Evolutionary conservation across 305 asterid species (phyloP).

Genomic region (Fraxinus sp.): DNA sequence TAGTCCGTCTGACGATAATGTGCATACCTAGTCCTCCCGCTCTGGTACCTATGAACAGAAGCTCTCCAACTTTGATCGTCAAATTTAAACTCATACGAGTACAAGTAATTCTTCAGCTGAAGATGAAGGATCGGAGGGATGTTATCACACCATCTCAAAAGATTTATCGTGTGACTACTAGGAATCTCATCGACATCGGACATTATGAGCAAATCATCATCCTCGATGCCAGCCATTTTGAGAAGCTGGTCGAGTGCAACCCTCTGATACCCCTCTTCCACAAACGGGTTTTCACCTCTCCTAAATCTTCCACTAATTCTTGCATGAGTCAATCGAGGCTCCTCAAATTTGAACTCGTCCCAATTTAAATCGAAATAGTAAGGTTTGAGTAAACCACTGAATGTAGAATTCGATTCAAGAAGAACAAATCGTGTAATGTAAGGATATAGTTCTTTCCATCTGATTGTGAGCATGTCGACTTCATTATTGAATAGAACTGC

Average conservation of each 20-base stretch:
- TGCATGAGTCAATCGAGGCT: slow-evolving; percentile 53
- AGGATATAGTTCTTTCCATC: slow-evolving; percentile 66
- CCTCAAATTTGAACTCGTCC: slow-evolving; percentile 47
- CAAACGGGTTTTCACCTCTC: slow-evolving; percentile 60
- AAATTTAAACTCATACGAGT: slow-evolving; percentile 52
- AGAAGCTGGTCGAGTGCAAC: slow-evolving; percentile 58
- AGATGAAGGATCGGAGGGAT: slow-evolving; percentile 57
- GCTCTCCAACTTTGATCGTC: slow-evolving; percentile 59
- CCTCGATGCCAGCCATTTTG: slow-evolving; percentile 50
- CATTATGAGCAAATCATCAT: slow-evolving; percentile 63
- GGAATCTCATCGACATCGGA: slow-evolving; percentile 66
- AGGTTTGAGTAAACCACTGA: slow-evolving; percentile 57
- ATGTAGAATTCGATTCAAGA: slow-evolving; percentile 61
- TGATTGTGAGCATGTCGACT: slow-evolving; percentile 54
- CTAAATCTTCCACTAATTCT: slow-evolving; percentile 48
- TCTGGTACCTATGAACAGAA: slow-evolving; percentile 49
- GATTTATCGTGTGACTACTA: slow-evolving; percentile 50
- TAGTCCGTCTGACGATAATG: slow-evolving; percentile 55
- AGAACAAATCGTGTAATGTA: slow-evolving; percentile 50
- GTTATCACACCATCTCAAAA: slow-evolving; percentile 62
- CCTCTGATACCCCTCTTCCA: slow-evolving; percentile 64
- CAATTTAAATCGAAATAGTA: slow-evolving; percentile 41
- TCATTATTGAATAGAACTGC: slow-evolving; percentile 68
- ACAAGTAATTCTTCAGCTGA: slow-evolving; percentile 48
- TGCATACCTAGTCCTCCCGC: slow-evolving; percentile 51